Evolutionary conservation across 257 asterid genomes (phyloP).

Genomic region (Solanum chilense): DNA sequence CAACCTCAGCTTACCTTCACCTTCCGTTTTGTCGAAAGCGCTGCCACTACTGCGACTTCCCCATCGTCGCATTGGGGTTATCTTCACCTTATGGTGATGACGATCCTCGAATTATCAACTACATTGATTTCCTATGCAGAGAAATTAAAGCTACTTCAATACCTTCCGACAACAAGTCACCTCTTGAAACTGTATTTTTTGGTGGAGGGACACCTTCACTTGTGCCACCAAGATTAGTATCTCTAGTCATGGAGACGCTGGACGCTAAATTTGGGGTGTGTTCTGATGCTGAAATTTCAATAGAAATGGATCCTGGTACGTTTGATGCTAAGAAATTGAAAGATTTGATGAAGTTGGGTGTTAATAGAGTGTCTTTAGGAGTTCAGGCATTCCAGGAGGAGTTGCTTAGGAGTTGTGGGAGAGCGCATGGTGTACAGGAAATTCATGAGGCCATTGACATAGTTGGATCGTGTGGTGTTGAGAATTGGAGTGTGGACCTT

Average conservation of each 20-base stretch:
- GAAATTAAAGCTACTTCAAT: constrained; percentile 54
- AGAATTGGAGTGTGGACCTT: constrained; percentile 87
- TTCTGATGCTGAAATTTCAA: constrained; percentile 75
- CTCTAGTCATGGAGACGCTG: constrained; percentile 44
- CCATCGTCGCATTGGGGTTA: constrained; percentile 79
- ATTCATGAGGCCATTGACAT: constrained; percentile 68
- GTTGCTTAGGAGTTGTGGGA: constrained; percentile 78
- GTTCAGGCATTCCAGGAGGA: constrained; percentile 89
- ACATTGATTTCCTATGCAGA: constrained; percentile 51
- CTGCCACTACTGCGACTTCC: constrained; percentile 95
- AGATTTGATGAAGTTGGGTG: constrained; percentile 53
- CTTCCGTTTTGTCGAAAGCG: constrained; percentile 98
- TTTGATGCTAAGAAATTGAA: constrained; percentile 45
- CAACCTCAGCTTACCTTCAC: constrained; percentile 83
- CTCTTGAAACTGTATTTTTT: constrained; percentile 80
- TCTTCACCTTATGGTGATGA: constrained; percentile 19
- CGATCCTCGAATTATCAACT: constrained; percentile 64
- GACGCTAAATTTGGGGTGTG: constrained; percentile 48
- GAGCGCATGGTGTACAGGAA: constrained; percentile 78
- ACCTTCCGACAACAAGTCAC: constrained; percentile 27
- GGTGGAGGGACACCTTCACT: constrained; percentile 98
- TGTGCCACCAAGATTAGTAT: constrained; percentile 65
- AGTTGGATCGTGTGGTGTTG: constrained; percentile 47
- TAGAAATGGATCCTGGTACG: constrained; percentile 99
- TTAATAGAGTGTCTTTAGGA: constrained; percentile 87